Base-by-base conservation (phyloP, 108 stramenopile species). In the Nitzschia sp. region DNA sequence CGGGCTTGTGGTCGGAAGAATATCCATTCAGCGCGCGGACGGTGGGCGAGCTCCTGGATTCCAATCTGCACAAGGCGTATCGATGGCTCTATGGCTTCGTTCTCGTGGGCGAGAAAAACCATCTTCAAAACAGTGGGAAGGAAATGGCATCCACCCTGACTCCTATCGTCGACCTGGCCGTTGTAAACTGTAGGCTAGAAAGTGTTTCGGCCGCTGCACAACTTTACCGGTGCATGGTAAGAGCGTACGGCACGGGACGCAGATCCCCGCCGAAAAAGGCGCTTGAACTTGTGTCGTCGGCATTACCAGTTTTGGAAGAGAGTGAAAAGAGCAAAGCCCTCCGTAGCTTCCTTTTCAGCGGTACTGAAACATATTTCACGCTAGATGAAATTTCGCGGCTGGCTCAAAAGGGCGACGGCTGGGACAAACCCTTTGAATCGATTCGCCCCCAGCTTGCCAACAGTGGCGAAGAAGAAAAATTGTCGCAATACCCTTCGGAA, bases 201-300 rank as follows among this genome's bases (percentile, higher is more conserved):
- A 85, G 73, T 51, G 66, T 79, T 0, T 53, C 63, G 23, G 87
- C 89, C 32, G 87, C 94, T 38, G 83, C 77, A 32, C 75, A 76
- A 59, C 77, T 95, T 26, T 95, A 92, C 64, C 78, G 90, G n/a
- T 90, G 91, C 66, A 75, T 95, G 1, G 58, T 77, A 27, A 76
- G 94, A 66, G 76, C 89, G 55, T 91, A 89, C 59, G 65, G 78
- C 26, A 63, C 77, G 3, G 82, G 84, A 17, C 70, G 88, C 32
- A 77, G 74, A 38, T 62, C 83, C 0, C 78, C 85, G 17, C 94
- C 94, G 17, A 90, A 77, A 53, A 74, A 64, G 36, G 86, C 90
- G 13, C 72, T 93, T 17, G 90, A 92, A 28, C 30, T 65, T 13
- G 77, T 95, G 6, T 78, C 73, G 8, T 33, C 76, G 48, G 78